These are phyloP conservation scores for Thelonectria olida DNA, from an alignment of 2,329 filamentous ascomycete species.

Conservation along the genomic window DNA sequence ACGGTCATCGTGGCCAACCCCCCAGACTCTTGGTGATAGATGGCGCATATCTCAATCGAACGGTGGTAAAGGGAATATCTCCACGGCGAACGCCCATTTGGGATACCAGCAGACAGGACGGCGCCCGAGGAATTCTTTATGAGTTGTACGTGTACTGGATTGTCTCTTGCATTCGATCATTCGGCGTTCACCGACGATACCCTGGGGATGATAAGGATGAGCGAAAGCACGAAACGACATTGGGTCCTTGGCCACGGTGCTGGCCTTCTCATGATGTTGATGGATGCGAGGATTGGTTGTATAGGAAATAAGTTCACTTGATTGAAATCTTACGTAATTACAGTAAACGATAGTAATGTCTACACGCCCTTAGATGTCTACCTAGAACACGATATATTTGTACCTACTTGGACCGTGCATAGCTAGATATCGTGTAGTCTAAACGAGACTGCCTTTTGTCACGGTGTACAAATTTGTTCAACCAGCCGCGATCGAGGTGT, in stretches of 20 bases:
- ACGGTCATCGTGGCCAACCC: no score
- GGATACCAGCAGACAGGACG: not conserved
- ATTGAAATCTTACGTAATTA: constrained; percentile 8
- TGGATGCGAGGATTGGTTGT: not conserved
- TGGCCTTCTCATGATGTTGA: not conserved
- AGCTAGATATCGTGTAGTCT: no score
- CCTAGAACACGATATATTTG: not conserved
- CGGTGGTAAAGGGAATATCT: not conserved
- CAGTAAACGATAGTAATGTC: constrained; percentile 18
- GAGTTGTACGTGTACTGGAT: not conserved
- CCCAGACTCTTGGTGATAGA: not conserved
- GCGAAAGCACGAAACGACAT: not conserved
- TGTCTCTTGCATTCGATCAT: not conserved
- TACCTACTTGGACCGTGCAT: no score
- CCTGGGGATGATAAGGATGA: not conserved
- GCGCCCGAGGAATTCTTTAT: not conserved
- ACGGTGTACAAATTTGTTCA: no score
- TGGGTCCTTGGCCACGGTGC: not conserved
- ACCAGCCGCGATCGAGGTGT: no score
- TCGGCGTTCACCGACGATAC: constrained; percentile 4
- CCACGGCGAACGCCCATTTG: not conserved
- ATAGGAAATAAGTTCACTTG: not conserved
- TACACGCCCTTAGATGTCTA: constrained; percentile 6
- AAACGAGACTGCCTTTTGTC: no score
- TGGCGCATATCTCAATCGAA: not conserved